Base-by-base conservation (phyloP, 345 rosid genomes). In the Ailanthus altissimus region DNA sequence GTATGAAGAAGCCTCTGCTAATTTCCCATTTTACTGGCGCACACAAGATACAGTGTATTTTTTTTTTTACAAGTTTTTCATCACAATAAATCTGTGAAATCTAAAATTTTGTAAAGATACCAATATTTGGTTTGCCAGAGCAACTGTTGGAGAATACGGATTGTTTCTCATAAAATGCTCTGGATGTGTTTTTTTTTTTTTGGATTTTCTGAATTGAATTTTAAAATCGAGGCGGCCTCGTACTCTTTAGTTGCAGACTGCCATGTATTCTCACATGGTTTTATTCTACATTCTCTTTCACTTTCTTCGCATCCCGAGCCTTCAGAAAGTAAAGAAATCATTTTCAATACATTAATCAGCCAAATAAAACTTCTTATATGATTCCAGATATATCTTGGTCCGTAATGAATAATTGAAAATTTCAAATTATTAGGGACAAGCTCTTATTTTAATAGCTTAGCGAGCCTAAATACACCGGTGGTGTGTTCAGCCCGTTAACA, bases 1-100 rank as follows among this genome's bases (percentile, higher is more conserved):
- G 78, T 88, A 67, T 88, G 83, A 85, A 79, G 25, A 51, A 49
- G 67, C 51, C 67, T 42, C 15, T 8, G 76, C 42, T 14, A 12
- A 13, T 18, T 74, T 42, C 57, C 7, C 45, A 50, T 6, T 50
- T 63, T 21, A 26, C 50, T 12, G 21, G 68, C 57, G 32, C 14
- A 1, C 45, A 11, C 12, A 49, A 46, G 59, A 46, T 58, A 62
- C 11, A 8, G 77, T 49, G n/a, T 26, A 74, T 61, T 62, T 14
- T 18, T 43, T 49, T 64, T 13, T 12, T 13, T 0, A 0, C 0
- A 1, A 0, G 0, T 6, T 5, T 20, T n/a, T 20, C 9, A 16
- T 40, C 25, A 26, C 20, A 74, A 74, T 74, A 74, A 74, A 23
- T 63, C 77, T 58, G 42, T 15, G 14, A 43, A 23, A 43, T 58